Base-by-base conservation (phyloP, 371 early-diverging fungal genomes). In the Ordospora pajunii region DNA sequence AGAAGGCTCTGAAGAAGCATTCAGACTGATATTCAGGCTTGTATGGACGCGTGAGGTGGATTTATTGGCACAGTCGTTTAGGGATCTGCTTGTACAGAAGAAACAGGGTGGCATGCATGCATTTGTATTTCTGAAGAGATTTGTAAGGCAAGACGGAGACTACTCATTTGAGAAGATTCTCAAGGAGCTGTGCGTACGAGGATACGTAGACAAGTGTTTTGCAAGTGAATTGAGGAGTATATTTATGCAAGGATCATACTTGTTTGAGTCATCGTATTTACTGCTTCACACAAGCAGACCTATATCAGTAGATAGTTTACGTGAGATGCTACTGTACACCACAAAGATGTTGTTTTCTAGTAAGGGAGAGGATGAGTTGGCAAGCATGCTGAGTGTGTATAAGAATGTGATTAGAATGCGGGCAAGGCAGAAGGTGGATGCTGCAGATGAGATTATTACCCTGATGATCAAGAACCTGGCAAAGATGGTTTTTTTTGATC, bases 401-500 rank as follows among this genome's bases (percentile, higher is more conserved):
- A 46, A n/a, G 21, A 71, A 78, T 62, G 53, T 70, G 17, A 43
- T 80, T 10, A 51, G 63, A n/a, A 37, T 63, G 0, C 53, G 23
- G 32, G 14, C 44, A 25, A 52, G 49, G 22, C 19, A 52, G 40
- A 73, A 43, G 17, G 58, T 58, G 1, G 40, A 58, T 17, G 17
- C 40, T 37, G 58, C 53, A 21, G 46, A 21, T 3, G 67, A 70
- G 19, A 64, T 80, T 43, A 25, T 76, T 21, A 43, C 23, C 8
- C 5, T 58, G 12, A 23, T 65, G 6, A 44, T 50, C 6, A 77
- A 75, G 63, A 77, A 80, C 72, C 11, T 77, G 7, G 1, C 65
- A 12, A 77, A 77, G 73, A 80, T 80, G 81, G 37, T 43, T 14
- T 77, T 80, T 46, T 74, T 64, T 70, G 81, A 80, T 19, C 44